phyloP scores from a whole-genome alignment of 108 stramenopile species.

The Nitzschia putrida region DNA sequence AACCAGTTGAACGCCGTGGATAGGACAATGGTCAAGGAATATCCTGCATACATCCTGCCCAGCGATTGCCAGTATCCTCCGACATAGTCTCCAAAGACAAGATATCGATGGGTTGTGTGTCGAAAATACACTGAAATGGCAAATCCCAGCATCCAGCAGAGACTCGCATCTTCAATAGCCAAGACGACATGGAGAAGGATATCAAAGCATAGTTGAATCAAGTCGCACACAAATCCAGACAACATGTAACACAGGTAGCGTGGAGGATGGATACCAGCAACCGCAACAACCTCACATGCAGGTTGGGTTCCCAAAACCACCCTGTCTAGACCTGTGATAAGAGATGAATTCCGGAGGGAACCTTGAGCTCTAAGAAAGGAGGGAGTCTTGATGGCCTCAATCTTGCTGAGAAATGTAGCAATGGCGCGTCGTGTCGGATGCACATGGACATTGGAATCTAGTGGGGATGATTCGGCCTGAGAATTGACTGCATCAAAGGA shows the following conservation, averaged over 20 bases:
- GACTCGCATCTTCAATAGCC: constrained; percentile 41
- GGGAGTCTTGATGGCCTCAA: too few relatives aligned
- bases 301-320: constrained; percentile 52
- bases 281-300: constrained; percentile 42
- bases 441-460: too few relatives aligned
- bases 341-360: too few relatives aligned
- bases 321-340: constrained; percentile 41
- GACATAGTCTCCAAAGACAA: constrained; percentile 77
- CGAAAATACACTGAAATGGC: constrained; percentile 53
- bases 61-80: constrained; percentile 60
- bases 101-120: constrained; percentile 67
- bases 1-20: constrained; percentile 61
- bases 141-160: constrained; percentile 65
- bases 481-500: too few relatives aligned
- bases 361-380: too few relatives aligned
- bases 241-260: constrained; percentile 61
- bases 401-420: neutral
- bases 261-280: constrained; percentile 44
- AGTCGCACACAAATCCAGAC: constrained; percentile 48
- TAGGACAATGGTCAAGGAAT: constrained; percentile 62
- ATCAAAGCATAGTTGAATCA: constrained; percentile 48
- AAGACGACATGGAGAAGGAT: constrained; percentile 29
- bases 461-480: too few relatives aligned
- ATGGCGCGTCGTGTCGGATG: too few relatives aligned
- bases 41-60: constrained; percentile 63